A percentile compares a stretch with the other conserved stretches of the same genome.
phyloP scores from a whole-genome alignment of 805 yeast genomes.

The Schwanniomyces occidentalis region DNA sequence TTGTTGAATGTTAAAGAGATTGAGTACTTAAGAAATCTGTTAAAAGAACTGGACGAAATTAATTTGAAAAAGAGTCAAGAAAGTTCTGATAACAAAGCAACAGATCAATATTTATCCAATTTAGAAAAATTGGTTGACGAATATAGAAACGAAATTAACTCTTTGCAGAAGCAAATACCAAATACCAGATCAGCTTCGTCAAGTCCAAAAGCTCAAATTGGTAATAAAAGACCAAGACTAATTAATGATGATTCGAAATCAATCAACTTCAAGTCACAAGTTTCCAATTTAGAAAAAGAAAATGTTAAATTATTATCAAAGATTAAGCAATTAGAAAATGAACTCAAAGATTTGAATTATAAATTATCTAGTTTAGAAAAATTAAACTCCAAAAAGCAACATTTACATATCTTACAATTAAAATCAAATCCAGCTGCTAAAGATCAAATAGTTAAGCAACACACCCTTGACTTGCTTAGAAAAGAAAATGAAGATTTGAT shows the following conservation, averaged over 20 bases:
- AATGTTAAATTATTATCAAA: slow-evolving; percentile 39
- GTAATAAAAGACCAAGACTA: slow-evolving; percentile 26
- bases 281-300: slow-evolving; percentile 36
- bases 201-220: slow-evolving; percentile 17
- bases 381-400: slow-evolving; percentile 19
- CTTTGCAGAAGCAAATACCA: slow-evolving; percentile 37
- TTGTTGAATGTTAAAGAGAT: slow-evolving; percentile 58
- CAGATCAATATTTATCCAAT: slow-evolving; percentile 37
- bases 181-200: slow-evolving; percentile 5
- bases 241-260: slow-evolving; percentile 16
- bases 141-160: slow-evolving; percentile 52
- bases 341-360: slow-evolving; percentile 33
- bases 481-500: slow-evolving; percentile 61
- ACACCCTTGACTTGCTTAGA: slow-evolving; percentile 49
- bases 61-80: slow-evolving; percentile 19
- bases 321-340: slow-evolving; percentile 35
- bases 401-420: slow-evolving; percentile 56
- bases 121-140: slow-evolving; percentile 54
- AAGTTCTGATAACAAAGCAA: slow-evolving; percentile 27
- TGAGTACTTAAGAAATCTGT: slow-evolving; percentile 54
- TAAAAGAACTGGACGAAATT: slow-evolving; percentile 48
- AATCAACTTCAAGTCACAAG: slow-evolving; percentile 9
- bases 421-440: slow-evolving; percentile 62
- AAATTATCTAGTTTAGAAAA: slow-evolving; percentile 29
- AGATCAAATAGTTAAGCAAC: slow-evolving; percentile 61